These are phyloP conservation scores for Trichoderma sp. DNA, from an alignment of 2,329 filamentous ascomycete genomes.

Conservation along the genomic window DNA sequence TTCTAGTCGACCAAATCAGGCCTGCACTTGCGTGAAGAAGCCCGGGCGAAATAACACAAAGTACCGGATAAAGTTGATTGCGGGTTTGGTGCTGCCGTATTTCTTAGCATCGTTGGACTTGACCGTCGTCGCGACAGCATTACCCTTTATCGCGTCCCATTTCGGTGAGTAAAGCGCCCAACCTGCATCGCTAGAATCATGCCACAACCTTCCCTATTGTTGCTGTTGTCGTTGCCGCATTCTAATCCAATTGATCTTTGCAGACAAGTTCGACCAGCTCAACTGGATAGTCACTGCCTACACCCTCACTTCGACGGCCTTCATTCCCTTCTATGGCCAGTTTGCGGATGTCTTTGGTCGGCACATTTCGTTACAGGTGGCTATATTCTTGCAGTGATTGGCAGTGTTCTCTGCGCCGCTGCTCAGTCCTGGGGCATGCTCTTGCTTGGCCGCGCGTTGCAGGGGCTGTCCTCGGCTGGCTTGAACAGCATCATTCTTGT, in stretches of 20 bases:
- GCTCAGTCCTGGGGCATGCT: background rate
- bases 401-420: background rate
- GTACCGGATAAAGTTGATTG: background rate
- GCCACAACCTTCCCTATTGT: background rate
- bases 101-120: background rate
- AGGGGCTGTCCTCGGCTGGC: background rate
- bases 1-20: background rate
- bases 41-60: background rate
- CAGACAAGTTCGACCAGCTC: background rate
- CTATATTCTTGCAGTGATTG: background rate
- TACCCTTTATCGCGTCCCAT: background rate
- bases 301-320: background rate
- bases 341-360: background rate
- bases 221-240: rapidly evolving
- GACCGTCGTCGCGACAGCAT: background rate
- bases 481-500: background rate
- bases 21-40: background rate
- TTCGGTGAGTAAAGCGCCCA: background rate
- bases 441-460: background rate
- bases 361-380: background rate
- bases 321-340: background rate
- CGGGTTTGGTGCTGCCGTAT: background rate
- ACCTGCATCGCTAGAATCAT: background rate
- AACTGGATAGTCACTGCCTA: background rate
- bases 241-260: background rate